A percentile compares a stretch with the other conserved stretches of the same genome.
Conservation (phyloP, 2,329 filamentous ascomycete species). For the Calycina marina region DNA sequence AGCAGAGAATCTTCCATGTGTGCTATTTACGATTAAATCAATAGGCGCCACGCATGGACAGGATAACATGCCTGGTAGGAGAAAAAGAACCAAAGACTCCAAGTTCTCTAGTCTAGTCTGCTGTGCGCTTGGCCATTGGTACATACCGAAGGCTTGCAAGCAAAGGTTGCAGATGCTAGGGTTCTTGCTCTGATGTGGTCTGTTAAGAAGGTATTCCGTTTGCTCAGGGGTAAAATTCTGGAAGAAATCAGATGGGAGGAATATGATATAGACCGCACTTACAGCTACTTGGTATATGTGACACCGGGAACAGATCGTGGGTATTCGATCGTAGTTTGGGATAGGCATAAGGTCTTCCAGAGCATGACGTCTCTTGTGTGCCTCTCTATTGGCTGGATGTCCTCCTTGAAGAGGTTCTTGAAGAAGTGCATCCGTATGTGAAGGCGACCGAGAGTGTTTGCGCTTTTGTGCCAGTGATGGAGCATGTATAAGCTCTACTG, state of each 20-base stretch:
- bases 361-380: background rate
- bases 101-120: conserved; percentile 8
- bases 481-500: no score
- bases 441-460: no score
- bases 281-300: conserved; percentile 1
- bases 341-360: background rate
- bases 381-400: background rate
- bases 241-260: background rate
- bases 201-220: background rate
- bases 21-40: conserved; percentile 2
- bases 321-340: background rate
- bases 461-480: no score
- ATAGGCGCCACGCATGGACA: background rate
- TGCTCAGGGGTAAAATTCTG: background rate
- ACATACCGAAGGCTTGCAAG: conserved; percentile 6
- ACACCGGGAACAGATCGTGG: conserved; percentile 1
- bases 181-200: background rate
- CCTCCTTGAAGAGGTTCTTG: no score
- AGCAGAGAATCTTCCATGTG: conserved; percentile 8
- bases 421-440: no score
- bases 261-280: background rate
- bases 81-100: conserved; percentile 9
- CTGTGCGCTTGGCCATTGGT: conserved; percentile 5
- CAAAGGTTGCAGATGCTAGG: conserved; percentile 8
- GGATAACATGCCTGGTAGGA: conserved; percentile 5